Evolutionary conservation across 345 rosid species (phyloP).

Genomic region (Eucalyptus sp.): DNA sequence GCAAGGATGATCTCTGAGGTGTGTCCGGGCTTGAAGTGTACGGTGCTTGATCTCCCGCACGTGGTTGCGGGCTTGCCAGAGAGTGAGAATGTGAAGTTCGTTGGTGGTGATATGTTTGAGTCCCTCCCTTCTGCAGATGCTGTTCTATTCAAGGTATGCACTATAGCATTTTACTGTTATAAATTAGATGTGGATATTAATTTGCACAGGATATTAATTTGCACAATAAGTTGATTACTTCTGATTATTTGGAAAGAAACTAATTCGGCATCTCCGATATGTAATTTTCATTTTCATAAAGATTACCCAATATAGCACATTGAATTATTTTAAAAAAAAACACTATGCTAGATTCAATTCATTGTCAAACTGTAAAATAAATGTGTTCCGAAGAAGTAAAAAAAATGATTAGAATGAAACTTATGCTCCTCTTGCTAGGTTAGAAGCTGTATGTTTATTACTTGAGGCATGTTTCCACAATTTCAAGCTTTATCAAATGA

Average conservation of each 20-base stretch:
- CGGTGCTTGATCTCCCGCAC: too few relatives aligned
- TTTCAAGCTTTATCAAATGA: too few relatives aligned
- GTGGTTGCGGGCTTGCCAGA: too few relatives aligned
- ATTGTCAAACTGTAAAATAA: too few relatives aligned
- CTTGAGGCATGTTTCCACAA: too few relatives aligned
- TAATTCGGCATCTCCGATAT: not conserved
- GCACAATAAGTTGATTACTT: not conserved
- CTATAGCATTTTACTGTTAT: not conserved
- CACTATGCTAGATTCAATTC: not conserved
- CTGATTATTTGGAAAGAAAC: not conserved
- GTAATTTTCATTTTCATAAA: not conserved
- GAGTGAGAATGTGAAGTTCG: too few relatives aligned
- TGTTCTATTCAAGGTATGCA: conserved; percentile 18
- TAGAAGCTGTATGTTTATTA: too few relatives aligned
- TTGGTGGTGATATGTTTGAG: too few relatives aligned
- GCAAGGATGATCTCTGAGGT: too few relatives aligned
- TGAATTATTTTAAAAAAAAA: too few relatives aligned
- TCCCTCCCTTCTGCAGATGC: conserved; percentile 29
- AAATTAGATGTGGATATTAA: not conserved
- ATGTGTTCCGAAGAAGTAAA: not conserved
- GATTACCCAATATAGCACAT: not conserved
- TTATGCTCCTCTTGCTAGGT: not conserved
- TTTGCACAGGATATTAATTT: not conserved
- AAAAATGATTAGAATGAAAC: not conserved
- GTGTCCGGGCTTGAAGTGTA: too few relatives aligned